These are phyloP conservation scores for Chaetomiaceae sp. DNA, from an alignment of 2,329 filamentous ascomycete genomes.

Conservation along the genomic window DNA sequence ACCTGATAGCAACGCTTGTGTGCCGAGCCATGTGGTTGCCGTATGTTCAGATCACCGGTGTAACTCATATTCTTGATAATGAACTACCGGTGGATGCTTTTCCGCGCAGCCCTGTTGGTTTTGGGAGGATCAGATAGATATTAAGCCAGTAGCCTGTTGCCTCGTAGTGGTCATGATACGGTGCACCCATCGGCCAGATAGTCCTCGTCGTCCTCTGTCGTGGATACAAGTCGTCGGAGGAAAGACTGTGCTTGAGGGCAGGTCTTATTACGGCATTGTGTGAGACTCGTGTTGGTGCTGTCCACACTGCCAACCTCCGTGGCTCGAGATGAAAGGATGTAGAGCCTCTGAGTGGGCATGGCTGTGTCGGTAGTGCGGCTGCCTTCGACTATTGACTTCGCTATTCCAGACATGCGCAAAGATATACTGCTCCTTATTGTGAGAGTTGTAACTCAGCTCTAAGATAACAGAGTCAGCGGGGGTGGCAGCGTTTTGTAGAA, in stretches of 20 bases:
- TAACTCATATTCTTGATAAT: neutral
- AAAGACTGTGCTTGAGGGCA: neutral
- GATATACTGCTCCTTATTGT: neutral
- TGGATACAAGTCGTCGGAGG: neutral
- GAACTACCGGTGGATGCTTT: neutral
- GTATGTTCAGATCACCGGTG: neutral
- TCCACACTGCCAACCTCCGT: neutral
- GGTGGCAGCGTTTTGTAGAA: too few relatives aligned
- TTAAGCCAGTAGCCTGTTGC: neutral
- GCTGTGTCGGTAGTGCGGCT: too few relatives aligned
- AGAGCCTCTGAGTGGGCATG: neutral
- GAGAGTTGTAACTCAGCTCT: neutral
- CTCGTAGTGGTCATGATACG: neutral
- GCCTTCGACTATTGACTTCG: neutral
- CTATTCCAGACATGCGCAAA: neutral
- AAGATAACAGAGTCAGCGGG: too few relatives aligned
- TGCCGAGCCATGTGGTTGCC: neutral
- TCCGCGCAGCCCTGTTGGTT: neutral
- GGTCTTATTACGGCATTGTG: too few relatives aligned
- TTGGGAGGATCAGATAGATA: neutral
- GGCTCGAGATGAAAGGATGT: neutral
- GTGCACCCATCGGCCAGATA: constrained; percentile 3
- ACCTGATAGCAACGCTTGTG: neutral
- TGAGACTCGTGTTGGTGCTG: neutral
- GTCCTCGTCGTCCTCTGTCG: neutral